Conservation (phyloP, 2,329 filamentous ascomycete species). For the Microdochium trichocladiopsis region DNA sequence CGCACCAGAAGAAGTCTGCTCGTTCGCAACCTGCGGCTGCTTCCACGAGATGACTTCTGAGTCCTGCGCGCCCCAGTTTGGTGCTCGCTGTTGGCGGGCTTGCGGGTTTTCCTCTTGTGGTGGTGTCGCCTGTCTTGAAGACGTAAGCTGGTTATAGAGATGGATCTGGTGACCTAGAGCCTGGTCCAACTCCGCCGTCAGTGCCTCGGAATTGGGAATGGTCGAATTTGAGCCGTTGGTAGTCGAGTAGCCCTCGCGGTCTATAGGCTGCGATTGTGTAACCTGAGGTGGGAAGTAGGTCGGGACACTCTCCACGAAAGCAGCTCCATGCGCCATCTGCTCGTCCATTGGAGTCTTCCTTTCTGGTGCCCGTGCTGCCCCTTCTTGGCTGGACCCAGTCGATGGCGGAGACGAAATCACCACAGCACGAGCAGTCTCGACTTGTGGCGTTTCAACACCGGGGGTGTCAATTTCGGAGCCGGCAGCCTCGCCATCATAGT, state of each 20-base stretch:
- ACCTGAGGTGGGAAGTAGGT: neutral
- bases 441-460: neutral
- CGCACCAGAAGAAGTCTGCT: neutral
- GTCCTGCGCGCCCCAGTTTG: neutral
- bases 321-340: neutral
- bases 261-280: neutral
- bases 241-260: constrained; percentile 2
- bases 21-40: neutral
- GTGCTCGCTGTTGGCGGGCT: constrained; percentile 1
- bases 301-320: neutral
- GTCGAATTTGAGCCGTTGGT: constrained; percentile 3
- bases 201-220: constrained; percentile 6
- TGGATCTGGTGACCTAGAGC: constrained; percentile 13
- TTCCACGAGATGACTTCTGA: neutral
- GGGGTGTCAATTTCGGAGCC: neutral
- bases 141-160: constrained; percentile 10
- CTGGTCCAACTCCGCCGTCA: constrained; percentile 12
- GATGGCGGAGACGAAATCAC: neutral
- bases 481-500: constrained; percentile 15
- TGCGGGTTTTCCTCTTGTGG: neutral
- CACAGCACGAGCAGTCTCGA: neutral
- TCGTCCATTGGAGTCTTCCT: neutral
- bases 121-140: constrained; percentile 1
- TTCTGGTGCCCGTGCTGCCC: neutral
- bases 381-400: neutral